These are phyloP conservation scores for Hyaloscypha finlandica DNA, from an alignment of 495 filamentous ascomycete genomes.

Conservation along the genomic window DNA sequence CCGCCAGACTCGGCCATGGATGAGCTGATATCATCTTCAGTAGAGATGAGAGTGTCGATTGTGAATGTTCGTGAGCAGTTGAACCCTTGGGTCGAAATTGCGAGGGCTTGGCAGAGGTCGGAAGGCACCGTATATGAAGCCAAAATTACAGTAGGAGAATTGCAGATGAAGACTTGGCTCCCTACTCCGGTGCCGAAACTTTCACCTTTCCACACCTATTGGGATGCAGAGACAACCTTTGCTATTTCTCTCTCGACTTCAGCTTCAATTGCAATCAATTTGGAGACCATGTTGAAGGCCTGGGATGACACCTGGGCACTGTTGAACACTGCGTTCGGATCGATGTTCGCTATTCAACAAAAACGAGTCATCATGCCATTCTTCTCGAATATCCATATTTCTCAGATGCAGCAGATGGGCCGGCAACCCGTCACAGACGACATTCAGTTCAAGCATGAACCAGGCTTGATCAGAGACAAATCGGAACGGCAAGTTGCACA, in stretches of 20 bases:
- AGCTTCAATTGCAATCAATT: not conserved
- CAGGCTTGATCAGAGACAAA: slow-evolving; percentile 39
- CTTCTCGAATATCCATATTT: slow-evolving; percentile 12
- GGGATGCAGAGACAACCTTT: slow-evolving; percentile 37
- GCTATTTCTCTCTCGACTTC: no score
- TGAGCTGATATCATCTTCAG: slow-evolving; percentile 38
- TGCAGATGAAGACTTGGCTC: slow-evolving; percentile 46
- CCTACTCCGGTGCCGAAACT: slow-evolving; percentile 47
- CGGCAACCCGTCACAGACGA: not conserved
- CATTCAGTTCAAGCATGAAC: not conserved
- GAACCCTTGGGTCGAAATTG: slow-evolving; percentile 67
- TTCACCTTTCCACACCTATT: slow-evolving; percentile 48
- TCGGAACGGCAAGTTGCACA: slow-evolving; percentile 30
- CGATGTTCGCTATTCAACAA: slow-evolving; percentile 37
- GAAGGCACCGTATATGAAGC: not conserved
- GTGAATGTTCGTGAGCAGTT: slow-evolving; percentile 55
- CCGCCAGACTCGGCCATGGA: slow-evolving; percentile 37
- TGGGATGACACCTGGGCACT: slow-evolving; percentile 47
- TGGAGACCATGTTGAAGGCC: slow-evolving; percentile 20
- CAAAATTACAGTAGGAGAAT: slow-evolving; percentile 8
- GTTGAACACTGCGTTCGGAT: slow-evolving; percentile 51
- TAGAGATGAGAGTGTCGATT: slow-evolving; percentile 50
- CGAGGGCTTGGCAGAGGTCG: slow-evolving; percentile 50
- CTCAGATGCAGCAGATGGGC: not conserved
- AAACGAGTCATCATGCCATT: slow-evolving; percentile 45